A percentile compares a stretch with the other conserved stretches of the same genome.
These are phyloP conservation scores for Astrothelium macrocarpum DNA, from an alignment of 495 filamentous ascomycete genomes.

Conservation along the genomic window DNA sequence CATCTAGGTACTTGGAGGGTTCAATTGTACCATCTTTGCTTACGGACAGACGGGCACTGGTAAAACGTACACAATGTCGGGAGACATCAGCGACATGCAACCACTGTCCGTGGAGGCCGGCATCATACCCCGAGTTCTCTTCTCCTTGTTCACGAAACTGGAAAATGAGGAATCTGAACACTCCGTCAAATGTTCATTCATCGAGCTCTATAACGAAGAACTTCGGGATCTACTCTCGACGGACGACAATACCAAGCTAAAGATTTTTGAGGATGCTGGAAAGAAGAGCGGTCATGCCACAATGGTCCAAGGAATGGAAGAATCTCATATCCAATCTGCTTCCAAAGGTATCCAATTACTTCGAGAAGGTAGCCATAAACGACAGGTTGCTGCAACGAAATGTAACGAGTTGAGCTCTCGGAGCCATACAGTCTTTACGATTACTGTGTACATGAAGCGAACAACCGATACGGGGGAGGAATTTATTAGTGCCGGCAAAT, in stretches of 20 bases:
- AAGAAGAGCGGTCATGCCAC: constrained; percentile 71
- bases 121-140: constrained; percentile 83
- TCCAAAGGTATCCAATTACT: constrained; percentile 76
- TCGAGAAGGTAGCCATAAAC: constrained; percentile 81
- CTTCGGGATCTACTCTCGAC: constrained; percentile 74
- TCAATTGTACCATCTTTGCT: constrained; percentile 97
- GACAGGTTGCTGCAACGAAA: constrained; percentile 94
- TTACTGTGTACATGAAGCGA: constrained; percentile 79
- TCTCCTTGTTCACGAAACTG: constrained; percentile 76
- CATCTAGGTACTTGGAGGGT: constrained; percentile 79
- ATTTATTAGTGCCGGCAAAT: constrained; percentile 83
- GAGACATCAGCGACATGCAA: constrained; percentile 81
- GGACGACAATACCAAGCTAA: constrained; percentile 77
- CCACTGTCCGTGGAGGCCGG: constrained; percentile 83
- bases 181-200: constrained; percentile 95
- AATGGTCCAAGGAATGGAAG: constrained; percentile 94
- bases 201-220: constrained; percentile 97
- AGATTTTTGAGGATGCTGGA: constrained; percentile 86
- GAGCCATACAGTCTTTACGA: constrained; percentile 93
- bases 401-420: constrained; percentile 95
- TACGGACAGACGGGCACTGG: constrained; percentile 97
- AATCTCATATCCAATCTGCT: constrained; percentile 79
- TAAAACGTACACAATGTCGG: constrained; percentile 99
- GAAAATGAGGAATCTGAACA: constrained; percentile 66
- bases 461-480: constrained; percentile 77